Base-by-base conservation (phyloP, 2,329 filamentous ascomycete genomes). In the Stachybotrys echinatus region DNA sequence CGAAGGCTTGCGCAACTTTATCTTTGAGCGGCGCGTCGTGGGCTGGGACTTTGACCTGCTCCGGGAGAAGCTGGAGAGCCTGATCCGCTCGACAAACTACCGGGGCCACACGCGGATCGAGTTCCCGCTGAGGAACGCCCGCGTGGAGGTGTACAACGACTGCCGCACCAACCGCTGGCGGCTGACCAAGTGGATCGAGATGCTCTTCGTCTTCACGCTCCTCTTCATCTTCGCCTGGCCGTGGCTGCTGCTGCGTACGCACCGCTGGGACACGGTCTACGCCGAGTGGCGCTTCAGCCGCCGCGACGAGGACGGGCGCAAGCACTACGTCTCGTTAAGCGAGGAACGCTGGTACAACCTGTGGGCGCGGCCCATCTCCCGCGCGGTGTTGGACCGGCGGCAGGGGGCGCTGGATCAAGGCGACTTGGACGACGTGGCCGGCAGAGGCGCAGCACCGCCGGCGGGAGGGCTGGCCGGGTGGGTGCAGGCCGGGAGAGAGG, bases 171-270 rank as follows among this genome's bases (percentile, higher is more conserved):
- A 89, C 61, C 67, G 73, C 23, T 87, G 84, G 80, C 81, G 88
- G 1, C 70, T 83, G 43, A 84, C 75, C 1, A 64, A 62, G 6
- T 89, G 83, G 83, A 71, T 89, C 42, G 71, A 77, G 40, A 80
- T 80, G 73, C 42, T 88, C 10, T 88, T 84, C 68, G 83, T 80
- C 61, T 63, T 88, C 6, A 83, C 83, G 0, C 81, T 89, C 52
- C 65, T 87, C 12, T 87, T 87, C 76, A 60, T 91, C 50, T 73
- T 91, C 56, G 72, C 79, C 3, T 91, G 87, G 87, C 87, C 87
- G 0, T 77, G 80, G 50, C 73, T 91, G 12, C 84, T 81, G 67
- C 76, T 89, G 61, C 68, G 77, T 18, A 91, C 87, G 2, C 82
- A 80, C 61, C 74, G 80, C 45, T 91, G 84, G 69, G 77, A 85